These are phyloP conservation scores for Aspergillus hiratsukae DNA, from an alignment of 2,329 filamentous ascomycete genomes.

Conservation along the genomic window DNA sequence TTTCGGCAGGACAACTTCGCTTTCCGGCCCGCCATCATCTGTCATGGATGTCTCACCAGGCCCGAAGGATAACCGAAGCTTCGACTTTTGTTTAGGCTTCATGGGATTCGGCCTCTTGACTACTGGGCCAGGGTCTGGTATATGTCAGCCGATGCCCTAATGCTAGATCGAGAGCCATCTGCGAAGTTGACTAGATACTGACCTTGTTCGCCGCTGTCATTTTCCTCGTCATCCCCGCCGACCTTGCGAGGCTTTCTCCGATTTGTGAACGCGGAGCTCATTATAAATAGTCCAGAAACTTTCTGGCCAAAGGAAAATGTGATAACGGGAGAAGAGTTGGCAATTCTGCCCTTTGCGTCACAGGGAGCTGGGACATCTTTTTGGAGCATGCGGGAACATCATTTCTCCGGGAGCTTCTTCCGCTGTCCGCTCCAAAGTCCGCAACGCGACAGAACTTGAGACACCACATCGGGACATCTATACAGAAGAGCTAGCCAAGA, in stretches of 20 bases:
- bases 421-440: constrained; percentile 26
- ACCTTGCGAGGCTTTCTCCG: constrained; percentile 72
- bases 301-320: background rate
- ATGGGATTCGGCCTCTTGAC: constrained; percentile 49
- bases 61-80: constrained; percentile 73
- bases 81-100: constrained; percentile 65
- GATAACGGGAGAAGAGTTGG: background rate
- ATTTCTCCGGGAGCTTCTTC: constrained; percentile 32
- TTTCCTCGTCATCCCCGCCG: constrained; percentile 61
- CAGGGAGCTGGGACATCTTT: constrained; percentile 11
- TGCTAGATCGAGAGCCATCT: background rate
- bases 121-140: constrained; percentile 43
- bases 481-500: constrained; percentile 48
- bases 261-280: constrained; percentile 55
- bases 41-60: constrained; percentile 53
- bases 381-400: constrained; percentile 28
- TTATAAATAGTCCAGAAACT: constrained; percentile 23
- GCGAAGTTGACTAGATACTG: constrained; percentile 17
- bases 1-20: constrained; percentile 57
- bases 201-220: constrained; percentile 38
- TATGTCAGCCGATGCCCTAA: constrained; percentile 16
- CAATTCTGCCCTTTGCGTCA: constrained; percentile 4
- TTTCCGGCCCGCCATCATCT: constrained; percentile 51
- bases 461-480: constrained; percentile 20
- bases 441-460: constrained; percentile 18